Conservation (phyloP, 2,329 filamentous ascomycete species). For the Acarospora socialis region DNA sequence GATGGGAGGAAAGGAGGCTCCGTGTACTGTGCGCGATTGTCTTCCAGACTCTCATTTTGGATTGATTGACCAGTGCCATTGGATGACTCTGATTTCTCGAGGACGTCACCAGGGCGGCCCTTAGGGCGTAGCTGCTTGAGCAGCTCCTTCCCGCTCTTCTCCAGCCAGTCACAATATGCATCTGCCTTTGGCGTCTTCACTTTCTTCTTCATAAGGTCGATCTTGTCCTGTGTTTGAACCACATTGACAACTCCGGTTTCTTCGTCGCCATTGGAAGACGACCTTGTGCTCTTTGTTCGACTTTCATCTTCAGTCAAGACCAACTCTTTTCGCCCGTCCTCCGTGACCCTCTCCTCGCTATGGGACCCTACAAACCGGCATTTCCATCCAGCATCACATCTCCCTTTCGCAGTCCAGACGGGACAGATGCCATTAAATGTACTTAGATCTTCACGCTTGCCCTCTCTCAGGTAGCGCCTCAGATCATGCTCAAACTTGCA, state of each 20-base stretch:
- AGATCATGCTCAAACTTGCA: slow-evolving; percentile 78
- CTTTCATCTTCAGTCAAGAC: slow-evolving; percentile 43
- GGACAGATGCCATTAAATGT: slow-evolving; percentile 70
- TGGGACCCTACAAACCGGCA: slow-evolving; percentile 84
- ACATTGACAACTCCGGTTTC: slow-evolving; percentile 56
- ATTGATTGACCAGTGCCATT: too few relatives aligned
- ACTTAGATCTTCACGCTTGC: slow-evolving; percentile 64
- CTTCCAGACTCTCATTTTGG: slow-evolving; percentile 37
- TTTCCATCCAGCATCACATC: slow-evolving; percentile 79
- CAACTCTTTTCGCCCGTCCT: slow-evolving; percentile 72
- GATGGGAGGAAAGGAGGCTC: slow-evolving; percentile 81
- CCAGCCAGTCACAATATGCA: slow-evolving; percentile 62
- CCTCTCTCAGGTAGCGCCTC: slow-evolving; percentile 67
- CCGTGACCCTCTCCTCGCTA: slow-evolving; percentile 61
- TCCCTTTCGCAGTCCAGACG: slow-evolving; percentile 60
- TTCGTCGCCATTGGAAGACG: slow-evolving; percentile 8
- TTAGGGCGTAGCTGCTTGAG: too few relatives aligned
- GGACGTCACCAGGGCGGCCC: too few relatives aligned
- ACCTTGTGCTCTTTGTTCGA: slow-evolving; percentile 14
- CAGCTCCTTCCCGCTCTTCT: slow-evolving; percentile 48
- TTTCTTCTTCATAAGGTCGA: slow-evolving; percentile 59
- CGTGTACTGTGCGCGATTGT: slow-evolving; percentile 65
- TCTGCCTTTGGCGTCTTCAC: slow-evolving; percentile 60
- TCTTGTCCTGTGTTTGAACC: slow-evolving; percentile 54
- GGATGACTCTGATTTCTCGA: too few relatives aligned